Evolutionary conservation across 2,329 filamentous ascomycete species (phyloP).

Genomic region (Pyricularia grisea): DNA sequence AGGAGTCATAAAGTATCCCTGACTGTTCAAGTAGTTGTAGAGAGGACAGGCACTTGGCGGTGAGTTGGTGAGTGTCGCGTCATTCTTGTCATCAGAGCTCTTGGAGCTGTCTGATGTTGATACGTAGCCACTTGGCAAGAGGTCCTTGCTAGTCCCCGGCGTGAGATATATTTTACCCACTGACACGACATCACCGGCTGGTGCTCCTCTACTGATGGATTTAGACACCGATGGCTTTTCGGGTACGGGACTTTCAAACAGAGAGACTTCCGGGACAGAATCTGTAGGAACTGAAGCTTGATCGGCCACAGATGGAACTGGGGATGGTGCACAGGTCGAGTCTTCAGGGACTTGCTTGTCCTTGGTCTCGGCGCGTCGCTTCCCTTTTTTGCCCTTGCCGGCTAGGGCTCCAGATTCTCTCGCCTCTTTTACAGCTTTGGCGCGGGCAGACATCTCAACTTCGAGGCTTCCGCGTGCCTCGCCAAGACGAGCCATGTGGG

Average conservation of each 20-base stretch:
- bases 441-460: conserved; percentile 23
- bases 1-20: conserved; percentile 80
- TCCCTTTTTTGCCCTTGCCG: neutral
- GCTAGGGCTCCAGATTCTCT: conserved; percentile 9
- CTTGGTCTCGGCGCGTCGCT: neutral
- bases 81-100: conserved; percentile 5
- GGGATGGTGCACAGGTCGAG: neutral
- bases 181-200: neutral
- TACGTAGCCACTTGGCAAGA: conserved; percentile 12
- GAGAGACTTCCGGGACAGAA: neutral
- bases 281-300: neutral
- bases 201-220: neutral
- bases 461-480: conserved; percentile 28
- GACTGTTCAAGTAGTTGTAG: conserved; percentile 68
- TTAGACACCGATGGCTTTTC: neutral
- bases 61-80: conserved; percentile 18
- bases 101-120: neutral
- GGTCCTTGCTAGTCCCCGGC: conserved; percentile 26
- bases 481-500: conserved; percentile 33
- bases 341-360: neutral
- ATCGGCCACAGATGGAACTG: neutral
- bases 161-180: conserved; percentile 23
- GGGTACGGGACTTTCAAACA: neutral
- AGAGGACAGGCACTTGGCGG: conserved; percentile 55
- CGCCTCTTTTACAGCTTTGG: conserved; percentile 15